Base-by-base conservation (phyloP, 1,139 yeast species). In the Candida sp. region DNA sequence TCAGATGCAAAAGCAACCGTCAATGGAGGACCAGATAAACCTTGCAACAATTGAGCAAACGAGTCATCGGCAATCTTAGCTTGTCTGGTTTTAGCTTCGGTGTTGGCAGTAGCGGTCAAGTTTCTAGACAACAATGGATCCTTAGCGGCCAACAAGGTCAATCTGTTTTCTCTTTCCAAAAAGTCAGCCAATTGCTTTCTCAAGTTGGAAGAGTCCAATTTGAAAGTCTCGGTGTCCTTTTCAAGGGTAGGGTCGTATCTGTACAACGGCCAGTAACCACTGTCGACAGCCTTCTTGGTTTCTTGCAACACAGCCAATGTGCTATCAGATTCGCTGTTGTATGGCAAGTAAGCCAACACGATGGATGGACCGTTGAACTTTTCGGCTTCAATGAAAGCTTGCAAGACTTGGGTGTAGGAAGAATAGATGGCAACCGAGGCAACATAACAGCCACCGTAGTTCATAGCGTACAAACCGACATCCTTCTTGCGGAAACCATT, bases 211-310 rank as follows among this genome's bases (percentile, higher is more conserved):
- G 98, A 92, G 67, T 93, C 98, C 53, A 93, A 79, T 61, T 84
- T 85, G 78, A 93, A 92, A 34, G 78, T 69, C 32, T 85, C 83
- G 22, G 74, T 70, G 22, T 76, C 79, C 39, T 70, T 74, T 46
- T 74, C 78, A 35, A 76, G 65, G 7, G 65, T 58, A 50, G 98
- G 97, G 61, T 90, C 81, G 72, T 81, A 93, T 68, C 98, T 81
- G 75, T 93, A 93, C 57, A 93, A 80, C 47, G 99, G 99, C 97
- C 98, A 92, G 74, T 88, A 88, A 17, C 99, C 99, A 44, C 93
- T 78, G 63, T 91, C 98, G 47, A 93, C 96, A 25, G 97, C 96
- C 57, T 75, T 77, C 70, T 93, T 94, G 42, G 98, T 92, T 68
- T 90, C 96, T 68, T 90, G 87, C 58, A 93, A 78, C 44, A 92